Evolutionary conservation across 2,329 filamentous ascomycete species (phyloP).

Genomic region (Coniochaeta sp.): DNA sequence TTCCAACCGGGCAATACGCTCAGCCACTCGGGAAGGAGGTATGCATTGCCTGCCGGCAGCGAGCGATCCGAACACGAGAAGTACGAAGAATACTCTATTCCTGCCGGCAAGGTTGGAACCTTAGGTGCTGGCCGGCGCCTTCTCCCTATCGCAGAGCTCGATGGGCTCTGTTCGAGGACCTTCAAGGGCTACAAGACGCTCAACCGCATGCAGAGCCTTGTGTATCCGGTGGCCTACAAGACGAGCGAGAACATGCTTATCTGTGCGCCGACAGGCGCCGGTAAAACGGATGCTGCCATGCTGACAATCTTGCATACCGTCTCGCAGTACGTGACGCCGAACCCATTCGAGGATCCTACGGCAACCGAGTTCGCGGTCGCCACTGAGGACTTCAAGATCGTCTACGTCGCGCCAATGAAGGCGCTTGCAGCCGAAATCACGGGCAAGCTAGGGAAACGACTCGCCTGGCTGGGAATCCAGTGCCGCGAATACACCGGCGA

Average conservation of each 20-base stretch:
- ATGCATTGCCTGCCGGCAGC: slow-evolving; percentile 71
- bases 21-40: slow-evolving; percentile 72
- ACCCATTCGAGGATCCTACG: slow-evolving; percentile 65
- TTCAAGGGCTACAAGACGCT: slow-evolving; percentile 91
- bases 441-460: slow-evolving; percentile 82
- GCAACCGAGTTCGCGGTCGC: slow-evolving; percentile 77
- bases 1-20: slow-evolving; percentile 82
- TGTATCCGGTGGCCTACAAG: slow-evolving; percentile 91
- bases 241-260: slow-evolving; percentile 99
- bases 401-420: slow-evolving; percentile 99
- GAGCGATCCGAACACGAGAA: slow-evolving; percentile 63
- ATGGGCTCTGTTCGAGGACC: slow-evolving; percentile 82
- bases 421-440: slow-evolving; percentile 94
- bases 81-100: slow-evolving; percentile 86
- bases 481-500: slow-evolving; percentile 94
- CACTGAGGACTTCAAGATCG: slow-evolving; percentile 89
- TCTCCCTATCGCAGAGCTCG: slow-evolving; percentile 72
- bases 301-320: slow-evolving; percentile 88
- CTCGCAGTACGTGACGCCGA: slow-evolving; percentile 75
- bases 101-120: slow-evolving; percentile 70
- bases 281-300: slow-evolving; percentile 99
- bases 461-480: slow-evolving; percentile 88
- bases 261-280: slow-evolving; percentile 93
- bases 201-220: slow-evolving; percentile 96
- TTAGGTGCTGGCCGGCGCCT: slow-evolving; percentile 68